Base-by-base conservation (phyloP, 2,329 filamentous ascomycete species). In the Aureobasidium lini region DNA sequence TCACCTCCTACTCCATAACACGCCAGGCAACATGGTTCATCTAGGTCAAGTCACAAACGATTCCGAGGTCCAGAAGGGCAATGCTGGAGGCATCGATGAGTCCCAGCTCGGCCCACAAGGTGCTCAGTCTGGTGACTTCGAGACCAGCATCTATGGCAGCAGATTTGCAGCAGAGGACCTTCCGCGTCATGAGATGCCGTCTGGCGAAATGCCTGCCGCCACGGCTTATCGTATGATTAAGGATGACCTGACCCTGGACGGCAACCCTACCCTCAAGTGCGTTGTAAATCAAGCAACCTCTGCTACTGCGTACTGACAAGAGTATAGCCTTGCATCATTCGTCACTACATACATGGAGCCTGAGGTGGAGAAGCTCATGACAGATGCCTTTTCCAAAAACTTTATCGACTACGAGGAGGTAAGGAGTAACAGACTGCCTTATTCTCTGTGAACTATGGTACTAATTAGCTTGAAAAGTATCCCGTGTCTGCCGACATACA, bases 261-360 rank as follows among this genome's bases (percentile, higher is more conserved):
- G 91, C 59, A 95, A 93, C 67, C 90, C 91, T 8, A 93, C 91
- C 80, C 81, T 95, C 64, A 90, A 87, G 86, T 89, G 76, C 66
- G 80, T 70, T 11, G 18, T 57, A 15, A 43, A 18, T 10, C 1
- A 11, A 4, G 11, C 18, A 15, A 54, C 15, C 11, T 3, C 13
- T 9, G n/a, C 16, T 42, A 13, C 18, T 37, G 13, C 23, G 8
- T 10, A n/a, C 49, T 40, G 15, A 53, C 37, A 18, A 13, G 2
- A 8, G 0, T 65, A 67, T 64, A 94, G 90, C 73, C 76, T 97
- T 67, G 92, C 93, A 32, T 92, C 87, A 39, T 97, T 97, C 70
- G 91, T 96, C 65, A 96, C 92, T 1, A 96, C 93, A 0, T 96
- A 95, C 78, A 96, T 96, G 91, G 92, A 96, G 77, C 89, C 96